phyloP scores from a whole-genome alignment of 1,284 basidiomycete species.

The Apiotrichum veenhuisii region DNA sequence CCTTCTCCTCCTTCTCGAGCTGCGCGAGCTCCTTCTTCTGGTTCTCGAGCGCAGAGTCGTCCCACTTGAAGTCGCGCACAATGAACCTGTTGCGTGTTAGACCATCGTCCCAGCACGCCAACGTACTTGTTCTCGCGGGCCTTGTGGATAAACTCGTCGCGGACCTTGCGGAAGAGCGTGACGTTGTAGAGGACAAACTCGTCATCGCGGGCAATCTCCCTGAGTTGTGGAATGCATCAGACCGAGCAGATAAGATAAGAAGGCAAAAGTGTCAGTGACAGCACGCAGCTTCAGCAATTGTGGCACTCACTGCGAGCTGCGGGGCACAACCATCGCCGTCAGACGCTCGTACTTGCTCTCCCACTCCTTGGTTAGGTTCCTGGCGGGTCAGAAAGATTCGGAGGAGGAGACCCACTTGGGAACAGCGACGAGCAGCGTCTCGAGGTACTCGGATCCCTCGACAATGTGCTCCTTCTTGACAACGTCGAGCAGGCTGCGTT shows the following conservation, averaged over 20 bases:
- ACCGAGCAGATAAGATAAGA: neutral
- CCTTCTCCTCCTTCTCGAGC: slow-evolving; percentile 85
- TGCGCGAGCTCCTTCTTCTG: slow-evolving; percentile 76
- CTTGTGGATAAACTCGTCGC: slow-evolving; percentile 90
- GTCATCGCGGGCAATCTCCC: slow-evolving; percentile 71
- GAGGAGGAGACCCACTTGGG: slow-evolving; percentile 62
- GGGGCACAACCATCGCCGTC: slow-evolving; percentile 88
- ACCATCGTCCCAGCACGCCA: too few species aligned
- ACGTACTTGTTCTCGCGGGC: slow-evolving; percentile 87
- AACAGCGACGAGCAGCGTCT: slow-evolving; percentile 89
- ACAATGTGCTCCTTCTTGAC: slow-evolving; percentile 75
- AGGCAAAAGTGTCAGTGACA: neutral
- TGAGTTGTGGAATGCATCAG: slow-evolving; percentile 19
- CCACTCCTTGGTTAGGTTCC: slow-evolving; percentile 84
- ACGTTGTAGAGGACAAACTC: slow-evolving; percentile 86
- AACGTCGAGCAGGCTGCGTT: slow-evolving; percentile 78
- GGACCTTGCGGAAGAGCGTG: slow-evolving; percentile 84
- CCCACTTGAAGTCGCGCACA: slow-evolving; percentile 89
- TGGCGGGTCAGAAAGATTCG: slow-evolving; percentile 43
- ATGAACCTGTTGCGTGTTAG: slow-evolving; percentile 63
- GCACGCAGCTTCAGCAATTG: neutral
- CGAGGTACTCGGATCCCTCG: slow-evolving; percentile 82
- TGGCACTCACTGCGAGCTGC: slow-evolving; percentile 71
- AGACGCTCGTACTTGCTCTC: slow-evolving; percentile 82
- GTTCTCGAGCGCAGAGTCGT: slow-evolving; percentile 76